Conservation (phyloP, 306 rosid species). For the Corylus americana region DNA sequence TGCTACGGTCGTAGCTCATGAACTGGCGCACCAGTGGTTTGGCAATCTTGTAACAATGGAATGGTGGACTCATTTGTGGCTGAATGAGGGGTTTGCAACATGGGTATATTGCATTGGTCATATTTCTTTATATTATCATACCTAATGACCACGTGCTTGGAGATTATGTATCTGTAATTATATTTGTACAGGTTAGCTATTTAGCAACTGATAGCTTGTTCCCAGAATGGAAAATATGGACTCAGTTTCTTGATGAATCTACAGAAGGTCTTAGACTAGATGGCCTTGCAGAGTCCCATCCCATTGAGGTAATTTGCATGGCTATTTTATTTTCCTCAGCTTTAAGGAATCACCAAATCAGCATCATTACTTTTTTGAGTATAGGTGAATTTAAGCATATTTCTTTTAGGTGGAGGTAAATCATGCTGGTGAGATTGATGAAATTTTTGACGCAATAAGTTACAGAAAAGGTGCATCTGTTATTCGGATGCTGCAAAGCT, state of each 20-base stretch:
- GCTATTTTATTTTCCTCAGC: slow-evolving; percentile 4
- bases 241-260: slow-evolving; percentile 83
- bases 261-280: slow-evolving; percentile 76
- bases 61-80: slow-evolving; percentile 99
- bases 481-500: slow-evolving; percentile 94
- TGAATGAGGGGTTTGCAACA: slow-evolving; percentile 97
- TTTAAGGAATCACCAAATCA: slow-evolving; percentile 5
- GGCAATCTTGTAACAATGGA: slow-evolving; percentile 98
- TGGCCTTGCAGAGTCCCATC: slow-evolving; percentile 93
- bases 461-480: slow-evolving; percentile 91
- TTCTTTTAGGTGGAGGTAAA: slow-evolving; percentile 81
- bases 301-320: slow-evolving; percentile 70
- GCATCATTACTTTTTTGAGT: slow-evolving; percentile 7
- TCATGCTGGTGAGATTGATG: slow-evolving; percentile 86
- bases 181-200: slow-evolving; percentile 74
- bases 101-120: slow-evolving; percentile 61
- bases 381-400: slow-evolving; percentile 11
- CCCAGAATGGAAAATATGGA: slow-evolving; percentile 97
- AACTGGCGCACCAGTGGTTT: slow-evolving; percentile 98
- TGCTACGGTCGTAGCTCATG: slow-evolving; percentile 89
- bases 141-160: slow-evolving; percentile 9
- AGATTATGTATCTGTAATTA: background rate
- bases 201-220: slow-evolving; percentile 83
- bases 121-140: slow-evolving; percentile 1
- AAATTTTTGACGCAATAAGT: slow-evolving; percentile 92